Evolutionary conservation across 164 flowering plant species (phyloP), one percentile per base, ranked within the genome.

Genomic region (Nelumbo lutea): DNA sequence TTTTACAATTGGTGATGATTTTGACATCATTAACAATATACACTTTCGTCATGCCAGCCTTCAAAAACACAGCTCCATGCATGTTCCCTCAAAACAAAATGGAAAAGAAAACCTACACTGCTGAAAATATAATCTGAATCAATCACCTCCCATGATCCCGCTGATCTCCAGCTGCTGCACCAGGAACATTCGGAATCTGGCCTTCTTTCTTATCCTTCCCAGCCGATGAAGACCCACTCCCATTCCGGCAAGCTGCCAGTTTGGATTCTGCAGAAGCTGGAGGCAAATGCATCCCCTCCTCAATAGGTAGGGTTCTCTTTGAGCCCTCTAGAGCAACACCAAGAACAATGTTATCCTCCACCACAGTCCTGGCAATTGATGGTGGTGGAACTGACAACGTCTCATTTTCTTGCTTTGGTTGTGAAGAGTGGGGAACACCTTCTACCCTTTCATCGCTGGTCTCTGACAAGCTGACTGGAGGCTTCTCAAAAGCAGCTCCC

Each of bases 261-360:
- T 83, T 90, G 5, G 8, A 74, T 45, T 86, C 90, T 43, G 70
- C 70, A 5, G 79, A 61, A 45, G 75, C 27, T 3, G 67, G 81
- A 41, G 81, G 48, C 15, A 84, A 62, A 56, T 45, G 68, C 77
- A 77, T 72, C 56, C 51, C 96, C 53, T 88, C 96, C 74, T 88
- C 98, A 44, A 94, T 91, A 13, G 98, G 97, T 14, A 94, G 91
- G 0, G 88, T 86, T 42, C 88, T 71, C 70, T 82, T 89, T 3
- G 91, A 83, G 48, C 95, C 91, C n/a, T 89, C 91, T 50, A 89
- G 64, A 41, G 91, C 95, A 66, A 89, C 95, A 39, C 89, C 89
- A 50, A 89, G 86, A 72, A 89, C 84, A 73, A 87, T 83, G 73
- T 89, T 89, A 66, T 89, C 95, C 67, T 86, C 90, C 70, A 86